Percentiles rank a stretch among this genome's conserved stretches.
Conservation (phyloP, 257 asterid species). For the Nyctanthes arbortristis region DNA sequence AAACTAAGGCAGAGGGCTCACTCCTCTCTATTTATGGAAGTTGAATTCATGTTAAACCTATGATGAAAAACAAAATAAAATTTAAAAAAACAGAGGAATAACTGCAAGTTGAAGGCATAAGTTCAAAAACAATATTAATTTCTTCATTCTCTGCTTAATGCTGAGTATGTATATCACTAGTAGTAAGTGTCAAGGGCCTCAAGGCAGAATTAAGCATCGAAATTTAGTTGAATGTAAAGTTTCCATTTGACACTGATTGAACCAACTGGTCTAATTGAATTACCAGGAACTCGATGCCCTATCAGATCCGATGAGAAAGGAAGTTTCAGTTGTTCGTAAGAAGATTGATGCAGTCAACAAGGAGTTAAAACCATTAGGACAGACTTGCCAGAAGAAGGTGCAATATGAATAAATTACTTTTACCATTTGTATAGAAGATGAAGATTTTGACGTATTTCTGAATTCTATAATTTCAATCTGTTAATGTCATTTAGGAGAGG, state of each 20-base stretch:
- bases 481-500: slow-evolving; percentile 39
- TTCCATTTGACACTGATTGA: not conserved
- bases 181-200: not conserved
- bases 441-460: not conserved
- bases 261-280: no score
- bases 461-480: no score
- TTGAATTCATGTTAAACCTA: no score
- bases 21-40: not conserved
- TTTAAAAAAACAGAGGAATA: no score
- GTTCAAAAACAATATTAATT: no score
- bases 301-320: slow-evolving; percentile 63
- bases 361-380: slow-evolving; percentile 51
- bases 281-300: slow-evolving; percentile 56
- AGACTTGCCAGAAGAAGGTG: slow-evolving; percentile 56
- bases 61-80: no score
- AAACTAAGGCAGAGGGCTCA: not conserved
- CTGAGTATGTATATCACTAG: not conserved
- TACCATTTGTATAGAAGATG: no score
- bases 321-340: slow-evolving; percentile 50
- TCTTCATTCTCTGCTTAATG: not conserved
- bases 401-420: not conserved
- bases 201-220: not conserved
- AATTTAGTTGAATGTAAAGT: no score
- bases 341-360: slow-evolving; percentile 45
- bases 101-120: not conserved